Conservation (phyloP, 768 basidiomycete genomes). For the Lactarius evosmus region DNA sequence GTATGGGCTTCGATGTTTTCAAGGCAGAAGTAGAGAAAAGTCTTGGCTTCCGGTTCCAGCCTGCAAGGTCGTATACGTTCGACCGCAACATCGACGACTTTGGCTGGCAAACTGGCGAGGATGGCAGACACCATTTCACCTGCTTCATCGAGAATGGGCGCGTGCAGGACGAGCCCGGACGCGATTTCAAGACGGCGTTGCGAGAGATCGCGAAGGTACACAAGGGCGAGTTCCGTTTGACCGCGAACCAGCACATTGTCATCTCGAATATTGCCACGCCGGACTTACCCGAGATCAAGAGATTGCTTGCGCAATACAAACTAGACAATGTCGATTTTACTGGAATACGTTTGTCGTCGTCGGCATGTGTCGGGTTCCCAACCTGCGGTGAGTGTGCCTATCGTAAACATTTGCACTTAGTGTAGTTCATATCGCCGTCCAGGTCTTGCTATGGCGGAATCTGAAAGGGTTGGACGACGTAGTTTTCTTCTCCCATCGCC, state of each 20-base stretch:
- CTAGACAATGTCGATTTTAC: constrained; percentile 82
- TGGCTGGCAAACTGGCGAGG: constrained; percentile 88
- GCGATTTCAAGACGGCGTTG: constrained; percentile 89
- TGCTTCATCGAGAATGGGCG: constrained; percentile 99
- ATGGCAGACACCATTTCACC: constrained; percentile 89
- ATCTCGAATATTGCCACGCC: constrained; percentile 76
- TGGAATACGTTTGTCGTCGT: constrained; percentile 81
- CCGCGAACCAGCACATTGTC: constrained; percentile 91
- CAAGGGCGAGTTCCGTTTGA: constrained; percentile 91
- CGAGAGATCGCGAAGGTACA: constrained; percentile 91
- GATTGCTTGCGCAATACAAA: constrained; percentile 76
- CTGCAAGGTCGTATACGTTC: constrained; percentile 76
- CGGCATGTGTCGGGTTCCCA: constrained; percentile 96
- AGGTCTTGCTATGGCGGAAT: constrained; percentile 78
- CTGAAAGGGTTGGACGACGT: constrained; percentile 51
- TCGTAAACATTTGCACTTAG: neutral
- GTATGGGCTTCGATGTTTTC: constrained; percentile 86
- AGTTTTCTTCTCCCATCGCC: neutral
- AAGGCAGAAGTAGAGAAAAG: constrained; percentile 86
- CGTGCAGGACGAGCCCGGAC: constrained; percentile 88
- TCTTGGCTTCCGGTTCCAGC: constrained; percentile 72
- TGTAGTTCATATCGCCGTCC: constrained; percentile 11
- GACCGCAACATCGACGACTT: constrained; percentile 90
- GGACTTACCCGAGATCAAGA: constrained; percentile 76
- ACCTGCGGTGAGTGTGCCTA: constrained; percentile 63